A percentile compares a stretch with the other conserved stretches of the same genome.
phyloP scores from a whole-genome alignment of 2,329 filamentous ascomycete genomes.

The Elsinoe batatas region DNA sequence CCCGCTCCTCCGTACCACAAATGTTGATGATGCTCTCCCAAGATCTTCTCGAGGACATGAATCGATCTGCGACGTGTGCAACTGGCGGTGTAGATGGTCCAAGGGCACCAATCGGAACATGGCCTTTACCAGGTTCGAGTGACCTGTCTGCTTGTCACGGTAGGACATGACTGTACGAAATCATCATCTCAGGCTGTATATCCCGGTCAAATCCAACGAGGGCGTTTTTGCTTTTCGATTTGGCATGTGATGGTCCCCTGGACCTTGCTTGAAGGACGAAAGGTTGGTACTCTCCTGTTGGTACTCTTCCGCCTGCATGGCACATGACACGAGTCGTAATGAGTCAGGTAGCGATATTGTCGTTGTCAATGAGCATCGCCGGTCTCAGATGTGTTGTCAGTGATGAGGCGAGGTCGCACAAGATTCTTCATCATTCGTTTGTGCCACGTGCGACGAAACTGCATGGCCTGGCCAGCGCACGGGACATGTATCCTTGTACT shows the following conservation, averaged over 20 bases:
- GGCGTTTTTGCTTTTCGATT: background rate
- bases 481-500: background rate
- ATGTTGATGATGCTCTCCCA: background rate
- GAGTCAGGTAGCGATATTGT: background rate
- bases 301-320: background rate
- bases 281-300: background rate
- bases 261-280: background rate
- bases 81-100: constrained; percentile 10
- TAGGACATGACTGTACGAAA: constrained; percentile 4
- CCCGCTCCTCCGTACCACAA: constrained; percentile 1
- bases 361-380: background rate
- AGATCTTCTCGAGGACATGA: constrained; percentile 7
- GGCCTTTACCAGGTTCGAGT: background rate
- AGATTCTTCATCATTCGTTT: background rate
- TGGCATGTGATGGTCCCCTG: background rate
- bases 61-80: constrained; percentile 5
- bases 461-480: background rate
- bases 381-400: constrained; percentile 8
- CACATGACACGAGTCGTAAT: background rate
- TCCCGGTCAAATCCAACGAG: background rate
- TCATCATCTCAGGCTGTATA: background rate
- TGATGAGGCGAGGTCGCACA: constrained; percentile 1
- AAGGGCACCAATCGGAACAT: background rate
- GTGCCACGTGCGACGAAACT: background rate
- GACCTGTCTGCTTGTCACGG: background rate